Base-by-base conservation (phyloP, 2,329 filamentous ascomycete species). In the Pestalotiopsis sp. region DNA sequence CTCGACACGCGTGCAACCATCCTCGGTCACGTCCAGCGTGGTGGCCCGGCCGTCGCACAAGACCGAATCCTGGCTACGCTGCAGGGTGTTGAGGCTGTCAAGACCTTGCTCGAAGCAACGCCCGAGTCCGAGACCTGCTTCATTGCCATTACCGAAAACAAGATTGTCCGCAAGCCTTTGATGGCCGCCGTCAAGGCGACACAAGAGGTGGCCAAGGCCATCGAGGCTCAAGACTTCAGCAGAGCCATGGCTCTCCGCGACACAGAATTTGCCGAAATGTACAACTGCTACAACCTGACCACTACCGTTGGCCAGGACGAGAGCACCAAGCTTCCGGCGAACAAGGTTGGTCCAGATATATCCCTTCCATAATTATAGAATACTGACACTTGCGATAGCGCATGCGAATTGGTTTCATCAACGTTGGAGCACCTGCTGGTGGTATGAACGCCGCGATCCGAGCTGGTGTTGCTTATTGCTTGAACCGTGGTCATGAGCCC, bases 361-460 rank as follows among this genome's bases (percentile, higher is more conserved):
- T n/a, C 27, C 27, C 25, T 23, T 52, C 3, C 27, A 20, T 31
- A 4, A 2, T 31, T 13, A 14, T n/a, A 13, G n/a, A 6, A 11
- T 17, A 40, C 56, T 66, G 31, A 59, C 65, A 20, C 31, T 49
- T 49, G 31, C 7, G 27, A 17, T 72, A 95, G 92, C 90, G 91
- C 73, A 94, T 98, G 93, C 91, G 90, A 73, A 93, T 99, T 76
- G 96, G 94, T 63, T 97, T 99, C 77, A 93, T 99, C 81, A 97
- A 98, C 76, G 95, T 98, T 27, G 96, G 96, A 76, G 96, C 96
- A 13, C 96, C 96, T 7, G 96, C 96, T 38, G 96, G 96, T 80
- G 96, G 96, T 75, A 98, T 99, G 93, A 99, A 99, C 81, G 95
- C 95, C 36, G 96, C 96, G 57, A 96, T 97, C 23, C 91, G 96